Percentiles rank a stretch among this genome's conserved stretches.
phyloP scores from a whole-genome alignment of 805 yeast species.

The Metschnikowia lunata region DNA sequence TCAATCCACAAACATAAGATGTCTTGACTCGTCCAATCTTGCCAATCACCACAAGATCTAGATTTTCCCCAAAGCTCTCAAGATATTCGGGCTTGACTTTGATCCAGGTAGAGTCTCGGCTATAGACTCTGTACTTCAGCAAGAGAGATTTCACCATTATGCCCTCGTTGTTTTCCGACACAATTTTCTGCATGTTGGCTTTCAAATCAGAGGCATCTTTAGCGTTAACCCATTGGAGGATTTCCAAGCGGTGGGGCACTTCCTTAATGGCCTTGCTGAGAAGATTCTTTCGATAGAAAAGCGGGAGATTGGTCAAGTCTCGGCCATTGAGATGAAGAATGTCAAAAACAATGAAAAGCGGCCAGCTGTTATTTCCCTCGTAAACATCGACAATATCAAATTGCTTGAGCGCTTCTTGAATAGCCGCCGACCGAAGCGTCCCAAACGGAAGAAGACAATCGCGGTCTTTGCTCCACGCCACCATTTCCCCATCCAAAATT shows the following conservation, averaged over 20 bases:
- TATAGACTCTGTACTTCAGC: slow-evolving; percentile 58
- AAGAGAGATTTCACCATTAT: slow-evolving; percentile 64
- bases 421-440: slow-evolving; percentile 66
- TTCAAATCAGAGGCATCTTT: slow-evolving; percentile 50
- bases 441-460: slow-evolving; percentile 72
- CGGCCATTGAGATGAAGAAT: slow-evolving; percentile 63
- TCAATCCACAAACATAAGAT: slow-evolving; percentile 69
- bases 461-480: slow-evolving; percentile 68
- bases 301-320: slow-evolving; percentile 50
- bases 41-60: slow-evolving; percentile 77
- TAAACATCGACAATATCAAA: slow-evolving; percentile 21
- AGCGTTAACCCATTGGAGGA: slow-evolving; percentile 40
- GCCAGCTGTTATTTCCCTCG: slow-evolving; percentile 36
- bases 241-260: slow-evolving; percentile 46
- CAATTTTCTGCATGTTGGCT: slow-evolving; percentile 51
- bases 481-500: slow-evolving; percentile 89
- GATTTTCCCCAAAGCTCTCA: slow-evolving; percentile 78
- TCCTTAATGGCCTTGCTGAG: slow-evolving; percentile 45
- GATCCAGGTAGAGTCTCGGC: slow-evolving; percentile 66
- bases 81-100: slow-evolving; percentile 90
- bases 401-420: slow-evolving; percentile 45
- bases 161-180: slow-evolving; percentile 72
- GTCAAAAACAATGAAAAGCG: slow-evolving; percentile 68
- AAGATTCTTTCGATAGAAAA: slow-evolving; percentile 52
- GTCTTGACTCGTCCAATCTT: slow-evolving; percentile 68